Evolutionary conservation across 208 protist genomes (phyloP), one percentile per base, ranked within the genome.

Genomic region (Porcisia hertigi): DNA sequence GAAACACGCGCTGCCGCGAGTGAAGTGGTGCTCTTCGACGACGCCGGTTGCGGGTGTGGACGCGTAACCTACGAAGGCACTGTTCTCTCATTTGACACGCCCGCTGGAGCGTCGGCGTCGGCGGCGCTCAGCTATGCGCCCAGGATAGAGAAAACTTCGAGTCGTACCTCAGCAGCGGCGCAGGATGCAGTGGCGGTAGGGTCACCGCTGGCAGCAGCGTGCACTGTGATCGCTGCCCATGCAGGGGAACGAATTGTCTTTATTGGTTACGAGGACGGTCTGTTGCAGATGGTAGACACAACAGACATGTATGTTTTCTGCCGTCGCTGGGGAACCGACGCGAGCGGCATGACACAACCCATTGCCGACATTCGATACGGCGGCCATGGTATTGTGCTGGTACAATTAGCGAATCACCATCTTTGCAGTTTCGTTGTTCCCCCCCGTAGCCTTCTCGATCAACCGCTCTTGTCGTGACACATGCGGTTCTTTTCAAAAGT

Each of bases 221-320:
- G 78, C 69, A 76, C 73, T 8, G 52, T 65, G 6, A 60, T 86
- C 20, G 73, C 69, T n/a, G 75, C 71, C 34, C 77, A 77, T 41
- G 67, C 70, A 18, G 66, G 41, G 8, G 73, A 77, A 12, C 75
- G 77, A 11, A 52, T 81, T 16, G 52, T 82, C 25, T 77, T 80
- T 30, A n/a, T 86, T 43, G 90, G 83, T 16, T 97, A 95, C 76
- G 64, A 76, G 0, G 84, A 95, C 69, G 92, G 93, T 0, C 74
- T 95, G 3, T 64, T 96, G 47, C 93, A 97, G 82, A 69, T 95
- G 60, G 74, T 97, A 25, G 93, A 97, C 80, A 90, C 85, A 14
- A 82, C 88, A 4, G 76, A 82, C 62, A 77, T 82, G 65, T 85
- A 89, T 23, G 80, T 97, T 23, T 95, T 92, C 77, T 64, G 76